Evolutionary conservation across 352 stramenopile species (phyloP).

Genomic region (Globisporangium viniferum): DNA sequence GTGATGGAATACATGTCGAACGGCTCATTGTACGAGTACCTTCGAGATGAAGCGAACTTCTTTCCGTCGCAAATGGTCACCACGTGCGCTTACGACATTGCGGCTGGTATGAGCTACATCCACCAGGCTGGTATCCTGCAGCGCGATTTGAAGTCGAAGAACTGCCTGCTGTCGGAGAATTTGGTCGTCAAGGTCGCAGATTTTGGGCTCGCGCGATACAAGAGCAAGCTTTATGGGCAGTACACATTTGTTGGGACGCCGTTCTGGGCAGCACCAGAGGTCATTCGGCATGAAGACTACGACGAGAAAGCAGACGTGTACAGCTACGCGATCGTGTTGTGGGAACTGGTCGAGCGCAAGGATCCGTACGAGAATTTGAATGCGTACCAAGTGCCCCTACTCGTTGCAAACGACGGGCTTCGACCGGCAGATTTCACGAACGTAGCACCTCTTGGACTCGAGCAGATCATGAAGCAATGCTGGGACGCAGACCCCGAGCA

Average conservation of each 20-base stretch:
- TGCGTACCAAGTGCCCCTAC: slow-evolving; percentile 69
- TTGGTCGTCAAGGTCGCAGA: slow-evolving; percentile 74
- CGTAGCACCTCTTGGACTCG: slow-evolving; percentile 49
- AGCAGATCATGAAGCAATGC: slow-evolving; percentile 73
- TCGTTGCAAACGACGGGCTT: slow-evolving; percentile 68
- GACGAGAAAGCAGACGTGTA: slow-evolving; percentile 81
- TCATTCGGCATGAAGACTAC: slow-evolving; percentile 76
- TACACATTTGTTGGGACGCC: slow-evolving; percentile 80
- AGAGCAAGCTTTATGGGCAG: slow-evolving; percentile 31
- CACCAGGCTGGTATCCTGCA: slow-evolving; percentile 58
- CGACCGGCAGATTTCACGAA: slow-evolving; percentile 46
- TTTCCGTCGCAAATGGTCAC: slow-evolving; percentile 60
- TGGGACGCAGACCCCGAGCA: slow-evolving; percentile 71
- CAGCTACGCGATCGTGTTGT: slow-evolving; percentile 69
- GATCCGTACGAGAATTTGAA: slow-evolving; percentile 76
- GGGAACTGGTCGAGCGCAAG: slow-evolving; percentile 71
- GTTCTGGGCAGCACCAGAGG: slow-evolving; percentile 74
- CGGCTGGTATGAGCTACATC: slow-evolving; percentile 60
- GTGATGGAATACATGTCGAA: slow-evolving; percentile 88
- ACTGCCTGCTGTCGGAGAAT: slow-evolving; percentile 73
- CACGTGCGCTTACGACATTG: slow-evolving; percentile 63
- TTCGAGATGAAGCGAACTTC: slow-evolving; percentile 73
- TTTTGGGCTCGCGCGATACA: slow-evolving; percentile 69
- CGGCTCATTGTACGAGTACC: slow-evolving; percentile 78
- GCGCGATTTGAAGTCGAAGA: slow-evolving; percentile 79